phyloP scores from a whole-genome alignment of 306 rosid species.

The Mimosa pudica region DNA sequence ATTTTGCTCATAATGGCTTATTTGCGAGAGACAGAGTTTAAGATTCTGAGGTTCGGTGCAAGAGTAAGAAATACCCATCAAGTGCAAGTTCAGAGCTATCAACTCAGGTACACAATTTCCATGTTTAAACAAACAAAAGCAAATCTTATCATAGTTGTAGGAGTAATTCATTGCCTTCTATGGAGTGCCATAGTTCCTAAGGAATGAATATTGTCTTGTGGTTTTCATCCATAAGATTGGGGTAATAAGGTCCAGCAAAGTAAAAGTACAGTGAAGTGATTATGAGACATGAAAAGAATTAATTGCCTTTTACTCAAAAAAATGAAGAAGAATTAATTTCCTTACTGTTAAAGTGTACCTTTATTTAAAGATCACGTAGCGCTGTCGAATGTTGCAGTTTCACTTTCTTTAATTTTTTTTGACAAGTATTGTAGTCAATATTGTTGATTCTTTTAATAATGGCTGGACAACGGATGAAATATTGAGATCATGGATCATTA shows the following conservation, averaged over 20 bases:
- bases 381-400: background rate
- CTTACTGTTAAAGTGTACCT: background rate
- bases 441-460: no score
- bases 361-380: background rate
- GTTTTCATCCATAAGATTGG: background rate
- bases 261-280: background rate
- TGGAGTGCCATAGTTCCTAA: background rate
- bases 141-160: background rate
- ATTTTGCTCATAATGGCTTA: background rate
- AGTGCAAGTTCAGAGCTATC: background rate
- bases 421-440: background rate
- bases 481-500: background rate
- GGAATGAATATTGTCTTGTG: background rate
- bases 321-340: background rate
- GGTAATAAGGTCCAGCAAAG: background rate
- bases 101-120: background rate
- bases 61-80: background rate
- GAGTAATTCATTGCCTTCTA: background rate
- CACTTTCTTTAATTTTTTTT: no score
- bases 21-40: background rate
- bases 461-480: background rate
- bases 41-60: background rate
- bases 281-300: no score
- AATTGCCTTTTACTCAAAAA: no score
- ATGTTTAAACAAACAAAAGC: background rate